Evolutionary conservation across 495 filamentous ascomycete species (phyloP), one percentile per base, ranked within the genome.

Genomic region (Hypoxylon lienhwacheense): DNA sequence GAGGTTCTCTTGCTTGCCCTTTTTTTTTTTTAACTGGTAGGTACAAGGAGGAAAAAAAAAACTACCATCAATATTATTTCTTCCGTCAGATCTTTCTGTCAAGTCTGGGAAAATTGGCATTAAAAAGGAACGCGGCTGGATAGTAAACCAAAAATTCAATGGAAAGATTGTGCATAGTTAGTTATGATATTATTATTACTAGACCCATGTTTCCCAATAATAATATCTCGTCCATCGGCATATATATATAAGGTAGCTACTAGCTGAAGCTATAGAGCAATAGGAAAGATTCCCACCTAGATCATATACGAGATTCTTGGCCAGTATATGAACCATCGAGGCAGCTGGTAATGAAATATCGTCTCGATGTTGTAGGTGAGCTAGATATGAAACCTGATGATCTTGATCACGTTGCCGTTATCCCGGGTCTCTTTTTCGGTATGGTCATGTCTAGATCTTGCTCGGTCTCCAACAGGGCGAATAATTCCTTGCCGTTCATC

Each of bases 401-500:
- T 17, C 14, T 19, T 29, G 25, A 12, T 11, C 21, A 44, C 15
- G 26, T n/a, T 28, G n/a, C 10, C 40, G 24, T 16, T 15, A 25
- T 46, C 8, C 5, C 32, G 2, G 10, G 21, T 15, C 20, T 34
- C n/a, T 28, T 45, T 17, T 15, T 28, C 29, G 39, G 19, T 24
- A 21, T 8, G 4, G 43, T 28, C 4, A 42, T 33, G 16, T 14
- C 28, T 1, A 15, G 26, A 7, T 32, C 41, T 8, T 41, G 28
- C 14, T 50, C 42, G 5, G 21, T n/a, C 36, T 52, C 51, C 22
- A 55, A 17, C 6, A 61, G 35, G 10, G 12, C 14, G 36, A 61
- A 61, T n/a, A 61, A 14, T 7, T 61, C 46, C 15, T 47, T 51
- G 6, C 40, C 35, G 5, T 48, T 20, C 11, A 61, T 51, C 7